Base-by-base conservation (phyloP, 2,329 filamentous ascomycete species). In the Hymenoscyphus fructigenus region DNA sequence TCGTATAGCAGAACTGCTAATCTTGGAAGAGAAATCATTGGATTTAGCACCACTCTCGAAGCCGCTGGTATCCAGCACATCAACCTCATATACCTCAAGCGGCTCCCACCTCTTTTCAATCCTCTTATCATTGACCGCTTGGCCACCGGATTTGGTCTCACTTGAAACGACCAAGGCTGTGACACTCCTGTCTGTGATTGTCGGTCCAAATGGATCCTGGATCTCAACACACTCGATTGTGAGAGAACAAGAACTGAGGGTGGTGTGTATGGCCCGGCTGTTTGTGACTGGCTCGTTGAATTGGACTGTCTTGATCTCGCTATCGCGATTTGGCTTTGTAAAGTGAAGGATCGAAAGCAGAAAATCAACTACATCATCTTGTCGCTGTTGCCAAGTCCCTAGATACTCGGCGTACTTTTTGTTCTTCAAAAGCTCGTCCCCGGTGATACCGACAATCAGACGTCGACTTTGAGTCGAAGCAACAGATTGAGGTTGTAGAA, bases 1-100 rank as follows among this genome's bases (percentile, higher is more conserved):
- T 69, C 90, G 82, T 70, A 97, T 96, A 65, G 90, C 90, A 0
- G 93, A 96, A 78, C 93, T 97, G 81, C 93, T 96, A 71, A 97
- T 91, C 79, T 97, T 98, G 67, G 85, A 84, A 29, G 88, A 86
- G 77, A 96, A 97, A 69, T 85, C 83, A 64, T 88, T 84, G 14
- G 75, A 80, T 68, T 78, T 79, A n/a, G 71, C 77, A 57, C 58
- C 73, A 53, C 71, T 72, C 1, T 80, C 79, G n/a, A 82, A 79
- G 61, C 87, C 85, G 47, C 84, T 82, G 2, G 88, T 84, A 76
- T 94, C 90, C 17, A 99, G 83, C 15, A 98, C 92, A 72, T 95
- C 91, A 32, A 98, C 92, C 75, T 96, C 93, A 72, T 92, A 97
- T 0, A 96, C 85, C 29, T 92, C 88, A 47, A 99, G 81, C 28